These are phyloP conservation scores for Chlorella sp. DNA, from an alignment of 139 green algal genomes.

Conservation along the genomic window DNA sequence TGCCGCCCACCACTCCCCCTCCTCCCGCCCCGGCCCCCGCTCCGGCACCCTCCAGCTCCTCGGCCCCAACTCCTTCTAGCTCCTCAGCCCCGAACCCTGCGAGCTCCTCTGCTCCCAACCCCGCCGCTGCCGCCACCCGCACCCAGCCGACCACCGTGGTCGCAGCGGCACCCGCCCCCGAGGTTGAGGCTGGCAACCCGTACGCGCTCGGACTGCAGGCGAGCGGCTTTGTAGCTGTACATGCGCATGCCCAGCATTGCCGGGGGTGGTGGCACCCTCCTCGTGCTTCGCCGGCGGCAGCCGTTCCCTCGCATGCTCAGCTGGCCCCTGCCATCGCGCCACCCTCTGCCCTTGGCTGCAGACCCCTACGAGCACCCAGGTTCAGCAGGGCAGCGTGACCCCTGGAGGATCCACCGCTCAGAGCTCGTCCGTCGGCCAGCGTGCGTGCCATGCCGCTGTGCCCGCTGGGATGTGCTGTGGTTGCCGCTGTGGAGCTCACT, in stretches of 20 bases:
- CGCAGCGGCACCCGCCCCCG: not conserved
- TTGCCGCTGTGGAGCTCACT: not conserved
- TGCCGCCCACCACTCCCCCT: not conserved
- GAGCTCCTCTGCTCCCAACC: not conserved
- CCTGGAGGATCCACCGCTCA: not conserved
- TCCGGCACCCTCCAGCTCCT: not conserved
- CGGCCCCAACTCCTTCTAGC: not conserved
- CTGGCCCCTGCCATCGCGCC: not conserved
- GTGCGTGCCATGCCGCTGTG: not conserved
- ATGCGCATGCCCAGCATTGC: not conserved
- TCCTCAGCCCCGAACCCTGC: not conserved
- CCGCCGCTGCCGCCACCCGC: not conserved
- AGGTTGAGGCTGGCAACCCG: not conserved
- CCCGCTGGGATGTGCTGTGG: not conserved
- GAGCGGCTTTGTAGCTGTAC: not conserved
- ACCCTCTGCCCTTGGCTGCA: not conserved
- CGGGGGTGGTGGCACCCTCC: not conserved
- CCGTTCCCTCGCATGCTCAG: not conserved
- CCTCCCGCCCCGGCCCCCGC: not conserved
- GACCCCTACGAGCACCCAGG: slow-evolving; percentile 4
- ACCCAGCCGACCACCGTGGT: not conserved
- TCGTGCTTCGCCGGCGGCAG: not conserved
- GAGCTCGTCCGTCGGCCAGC: slow-evolving; percentile 1
- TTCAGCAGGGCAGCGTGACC: slow-evolving; percentile 7
- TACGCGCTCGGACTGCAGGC: not conserved